Conservation (phyloP, 2,329 filamentous ascomycete species). For the Teratosphaeria nubilosa region DNA sequence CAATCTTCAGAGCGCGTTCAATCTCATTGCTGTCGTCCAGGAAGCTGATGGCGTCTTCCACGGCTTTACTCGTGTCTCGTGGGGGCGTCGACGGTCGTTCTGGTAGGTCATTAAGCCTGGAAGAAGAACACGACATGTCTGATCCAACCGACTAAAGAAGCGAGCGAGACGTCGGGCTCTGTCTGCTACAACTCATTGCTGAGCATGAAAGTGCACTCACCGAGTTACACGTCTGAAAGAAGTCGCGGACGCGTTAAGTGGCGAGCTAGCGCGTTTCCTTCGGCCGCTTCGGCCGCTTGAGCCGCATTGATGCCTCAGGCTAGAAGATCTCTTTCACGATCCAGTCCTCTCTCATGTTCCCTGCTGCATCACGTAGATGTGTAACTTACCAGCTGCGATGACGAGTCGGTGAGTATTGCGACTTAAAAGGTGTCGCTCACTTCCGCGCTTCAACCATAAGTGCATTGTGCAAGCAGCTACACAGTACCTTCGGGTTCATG, state of each 20-base stretch:
- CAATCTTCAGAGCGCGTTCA: slow-evolving; percentile 1
- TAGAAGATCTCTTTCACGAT: neutral
- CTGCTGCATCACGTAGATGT: neutral
- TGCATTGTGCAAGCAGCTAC: neutral
- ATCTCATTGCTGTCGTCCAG: slow-evolving; percentile 28
- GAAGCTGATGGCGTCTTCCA: slow-evolving; percentile 34
- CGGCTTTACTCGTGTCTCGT: slow-evolving; percentile 31
- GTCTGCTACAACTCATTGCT: neutral
- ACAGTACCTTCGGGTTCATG: neutral
- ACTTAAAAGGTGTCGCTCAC: neutral
- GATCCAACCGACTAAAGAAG: neutral
- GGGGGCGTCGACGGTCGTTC: slow-evolving; percentile 48
- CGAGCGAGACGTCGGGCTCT: neutral
- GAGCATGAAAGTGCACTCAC: neutral
- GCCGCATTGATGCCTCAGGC: neutral
- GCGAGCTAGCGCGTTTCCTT: neutral
- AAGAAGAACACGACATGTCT: slow-evolving; percentile 13
- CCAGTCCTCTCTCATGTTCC: neutral
- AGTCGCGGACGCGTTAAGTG: neutral
- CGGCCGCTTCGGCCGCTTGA: neutral
- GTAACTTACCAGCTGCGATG: neutral
- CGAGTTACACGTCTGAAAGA: neutral
- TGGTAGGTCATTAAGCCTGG: slow-evolving; percentile 37
- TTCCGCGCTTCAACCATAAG: too few species aligned
- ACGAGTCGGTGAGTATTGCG: neutral